phyloP scores from a whole-genome alignment of 345 rosid species.

The Lumnitzera racemosa region DNA sequence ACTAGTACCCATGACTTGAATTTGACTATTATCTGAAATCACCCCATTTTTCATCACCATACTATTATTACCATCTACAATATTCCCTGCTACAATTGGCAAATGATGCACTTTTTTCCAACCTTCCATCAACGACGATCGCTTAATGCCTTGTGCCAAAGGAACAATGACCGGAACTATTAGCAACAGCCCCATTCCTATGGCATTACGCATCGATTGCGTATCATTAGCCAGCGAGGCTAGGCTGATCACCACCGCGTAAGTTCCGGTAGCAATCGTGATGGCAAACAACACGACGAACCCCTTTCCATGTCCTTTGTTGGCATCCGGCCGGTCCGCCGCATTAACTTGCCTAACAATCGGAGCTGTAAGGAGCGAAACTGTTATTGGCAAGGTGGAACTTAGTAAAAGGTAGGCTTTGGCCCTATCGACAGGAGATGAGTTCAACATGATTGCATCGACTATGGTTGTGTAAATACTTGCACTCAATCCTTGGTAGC shows the following conservation, averaged over 20 bases:
- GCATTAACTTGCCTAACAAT: slow-evolving; percentile 22
- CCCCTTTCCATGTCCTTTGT: slow-evolving; percentile 15
- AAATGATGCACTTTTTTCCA: slow-evolving; percentile 6
- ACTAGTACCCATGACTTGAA: background rate
- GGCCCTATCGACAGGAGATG: slow-evolving; percentile 29
- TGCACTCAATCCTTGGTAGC: slow-evolving; percentile 77
- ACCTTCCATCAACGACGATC: background rate
- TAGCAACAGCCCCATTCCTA: slow-evolving; percentile 41
- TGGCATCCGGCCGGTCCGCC: background rate
- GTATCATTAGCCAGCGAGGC: slow-evolving; percentile 14
- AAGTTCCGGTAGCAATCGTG: slow-evolving; percentile 61
- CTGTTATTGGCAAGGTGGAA: slow-evolving; percentile 45
- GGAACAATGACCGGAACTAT: slow-evolving; percentile 51
- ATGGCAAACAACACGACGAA: slow-evolving; percentile 36
- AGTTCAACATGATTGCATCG: slow-evolving; percentile 11
- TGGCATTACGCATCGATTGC: slow-evolving; percentile 22
- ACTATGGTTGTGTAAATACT: slow-evolving; percentile 66
- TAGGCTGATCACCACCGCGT: slow-evolving; percentile 53
- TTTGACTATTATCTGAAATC: background rate
- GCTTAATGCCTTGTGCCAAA: slow-evolving; percentile 10
- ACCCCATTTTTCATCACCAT: slow-evolving; percentile 1
- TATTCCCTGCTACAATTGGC: background rate
- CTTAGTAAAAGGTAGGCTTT: slow-evolving; percentile 51
- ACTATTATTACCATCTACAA: background rate
- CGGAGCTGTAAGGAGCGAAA: slow-evolving; percentile 33